Conservation (phyloP, 2,329 filamentous ascomycete genomes). For the Fusarium liriodendri region DNA sequence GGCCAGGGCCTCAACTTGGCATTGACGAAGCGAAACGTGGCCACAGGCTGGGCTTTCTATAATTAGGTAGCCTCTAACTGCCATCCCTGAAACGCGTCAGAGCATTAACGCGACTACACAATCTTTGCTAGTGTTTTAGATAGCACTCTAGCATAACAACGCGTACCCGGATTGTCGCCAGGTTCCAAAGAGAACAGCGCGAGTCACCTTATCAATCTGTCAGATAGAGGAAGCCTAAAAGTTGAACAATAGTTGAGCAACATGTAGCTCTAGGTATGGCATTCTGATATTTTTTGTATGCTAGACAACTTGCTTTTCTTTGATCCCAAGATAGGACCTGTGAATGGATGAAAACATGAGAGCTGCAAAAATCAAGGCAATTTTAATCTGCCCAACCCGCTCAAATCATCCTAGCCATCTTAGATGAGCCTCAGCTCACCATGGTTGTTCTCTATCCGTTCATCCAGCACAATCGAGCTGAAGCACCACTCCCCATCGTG, state of each 20-base stretch:
- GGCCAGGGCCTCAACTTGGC: neutral
- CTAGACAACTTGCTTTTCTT: neutral
- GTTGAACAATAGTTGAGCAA: neutral
- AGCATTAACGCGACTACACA: neutral
- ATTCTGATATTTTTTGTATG: neutral
- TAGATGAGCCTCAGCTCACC: constrained; percentile 39
- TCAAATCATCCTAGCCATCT: neutral
- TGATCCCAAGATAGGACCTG: neutral
- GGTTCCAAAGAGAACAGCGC: too few relatives aligned
- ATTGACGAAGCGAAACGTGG: neutral
- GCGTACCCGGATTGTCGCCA: too few relatives aligned
- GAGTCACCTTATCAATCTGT: too few relatives aligned
- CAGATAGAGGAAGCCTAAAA: neutral
- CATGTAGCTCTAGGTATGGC: neutral
- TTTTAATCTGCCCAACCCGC: neutral
- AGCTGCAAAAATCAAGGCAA: neutral
- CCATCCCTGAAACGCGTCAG: neutral
- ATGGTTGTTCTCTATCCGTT: constrained; percentile 50
- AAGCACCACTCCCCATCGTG: constrained; percentile 47
- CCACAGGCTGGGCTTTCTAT: neutral
- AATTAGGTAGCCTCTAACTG: neutral
- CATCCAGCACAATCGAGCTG: constrained; percentile 48
- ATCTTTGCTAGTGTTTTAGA: neutral
- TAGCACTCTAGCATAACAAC: neutral
- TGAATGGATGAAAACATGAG: neutral